Evolutionary conservation across 331 rosid genomes (phyloP), one percentile per base, ranked within the genome.

Genomic region (Ulmus americana): DNA sequence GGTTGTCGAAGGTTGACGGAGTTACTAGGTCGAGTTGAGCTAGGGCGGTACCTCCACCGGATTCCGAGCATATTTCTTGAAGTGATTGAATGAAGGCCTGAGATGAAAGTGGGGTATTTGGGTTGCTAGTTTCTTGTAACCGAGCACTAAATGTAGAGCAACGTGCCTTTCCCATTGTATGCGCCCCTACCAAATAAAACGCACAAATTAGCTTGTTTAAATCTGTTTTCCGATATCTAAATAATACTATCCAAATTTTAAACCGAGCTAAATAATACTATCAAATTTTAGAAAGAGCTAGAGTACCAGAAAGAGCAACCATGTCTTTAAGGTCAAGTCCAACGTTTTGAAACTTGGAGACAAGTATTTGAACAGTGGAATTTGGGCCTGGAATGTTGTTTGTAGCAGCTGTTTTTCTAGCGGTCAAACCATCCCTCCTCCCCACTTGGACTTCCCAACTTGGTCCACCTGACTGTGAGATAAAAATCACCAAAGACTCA

Each of bases 241-340:
- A 28, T 28, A 28, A 28, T 28, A 28, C 3, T 28, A 28, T 28
- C 2, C 4, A 28, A 28, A 28, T 28, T 28, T 28, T 28, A 28
- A 28, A 28, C 35, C 4, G 35, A 28, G 4, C 35, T 28, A 28
- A 28, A 28, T 28, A 28, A 28, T 28, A 28, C 4, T 0, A 28
- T 28, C 35, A 28, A 28, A 28, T 28, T 28, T 3, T 28, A 3
- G 2, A 6, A 2, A 8, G 13, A 41, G 45, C 9, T 7, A 54
- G 18, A 70, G 41, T 74, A 91, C 94, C 95, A 60, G 96, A 86
- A 69, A 92, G 95, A 16, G 90, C 88, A 68, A 89, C 95, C 85
- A 88, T 71, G 72, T 92, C 91, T 20, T 43, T 72, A 10, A 85
- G 86, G 35, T 75, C 59, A 41, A 85, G 95, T 45, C 95, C 95